Evolutionary conservation across 805 yeast species (phyloP).

Genomic region (Metschnikowia borealis): DNA sequence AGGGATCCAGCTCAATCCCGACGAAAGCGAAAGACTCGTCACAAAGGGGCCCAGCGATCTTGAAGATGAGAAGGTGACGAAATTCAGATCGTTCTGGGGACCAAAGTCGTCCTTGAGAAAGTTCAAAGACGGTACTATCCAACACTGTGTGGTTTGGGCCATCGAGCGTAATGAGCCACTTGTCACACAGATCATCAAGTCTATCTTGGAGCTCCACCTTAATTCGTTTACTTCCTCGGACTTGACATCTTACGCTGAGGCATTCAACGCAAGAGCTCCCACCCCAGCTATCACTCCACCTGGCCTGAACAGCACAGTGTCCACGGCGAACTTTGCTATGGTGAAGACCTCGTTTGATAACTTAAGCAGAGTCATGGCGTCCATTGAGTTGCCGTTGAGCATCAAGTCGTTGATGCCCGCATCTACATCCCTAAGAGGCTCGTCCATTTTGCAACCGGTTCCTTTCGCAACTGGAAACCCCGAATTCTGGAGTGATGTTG

Average conservation of each 20-base stretch:
- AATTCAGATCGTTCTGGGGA: conserved; percentile 89
- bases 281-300: conserved; percentile 57
- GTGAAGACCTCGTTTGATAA: conserved; percentile 45
- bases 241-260: conserved; percentile 35
- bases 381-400: conserved; percentile 59
- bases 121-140: conserved; percentile 88
- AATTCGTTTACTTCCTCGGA: conserved; percentile 37
- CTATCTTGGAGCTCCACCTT: conserved; percentile 62
- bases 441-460: conserved; percentile 75
- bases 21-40: conserved; percentile 73
- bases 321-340: conserved; percentile 25
- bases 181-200: conserved; percentile 59
- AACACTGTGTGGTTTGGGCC: conserved; percentile 88
- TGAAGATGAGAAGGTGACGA: conserved; percentile 50
- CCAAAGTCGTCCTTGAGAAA: conserved; percentile 76
- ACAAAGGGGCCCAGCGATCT: conserved; percentile 74
- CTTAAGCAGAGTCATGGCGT: conserved; percentile 44
- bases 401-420: conserved; percentile 71
- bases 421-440: conserved; percentile 68
- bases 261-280: conserved; percentile 53
- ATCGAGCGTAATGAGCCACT: conserved; percentile 54
- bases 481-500: conserved; percentile 73
- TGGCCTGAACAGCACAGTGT: conserved; percentile 44
- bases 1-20: conserved; percentile 67
- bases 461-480: conserved; percentile 75